phyloP scores from a whole-genome alignment of 2,329 filamentous ascomycete genomes.

The Pyrenophora graminea region DNA sequence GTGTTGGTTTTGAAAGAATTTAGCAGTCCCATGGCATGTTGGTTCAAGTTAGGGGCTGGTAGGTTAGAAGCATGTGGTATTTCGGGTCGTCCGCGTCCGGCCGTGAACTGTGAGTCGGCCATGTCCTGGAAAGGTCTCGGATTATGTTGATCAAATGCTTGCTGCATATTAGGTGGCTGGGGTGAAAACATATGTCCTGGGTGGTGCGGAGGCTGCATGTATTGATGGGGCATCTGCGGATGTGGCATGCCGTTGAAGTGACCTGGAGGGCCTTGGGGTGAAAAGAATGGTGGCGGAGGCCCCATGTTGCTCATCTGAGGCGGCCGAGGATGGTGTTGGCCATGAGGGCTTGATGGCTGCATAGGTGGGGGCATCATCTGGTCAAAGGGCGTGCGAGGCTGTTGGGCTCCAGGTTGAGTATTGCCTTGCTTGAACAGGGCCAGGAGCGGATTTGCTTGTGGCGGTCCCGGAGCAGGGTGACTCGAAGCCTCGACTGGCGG shows the following conservation, averaged over 20 bases:
- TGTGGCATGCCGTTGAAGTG: slow-evolving; percentile 30
- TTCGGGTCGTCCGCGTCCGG: slow-evolving; percentile 47
- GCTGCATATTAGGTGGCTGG: slow-evolving; percentile 29
- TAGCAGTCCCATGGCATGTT: slow-evolving; percentile 61
- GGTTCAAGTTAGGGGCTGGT: slow-evolving; percentile 62
- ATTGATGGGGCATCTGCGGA: slow-evolving; percentile 30
- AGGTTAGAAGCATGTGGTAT: slow-evolving; percentile 62
- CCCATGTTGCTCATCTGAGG: slow-evolving; percentile 55
- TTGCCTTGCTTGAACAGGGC: slow-evolving; percentile 55
- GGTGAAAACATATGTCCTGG: slow-evolving; percentile 13
- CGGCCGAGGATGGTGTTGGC: slow-evolving; percentile 58
- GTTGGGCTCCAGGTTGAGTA: slow-evolving; percentile 19
- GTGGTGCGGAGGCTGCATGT: slow-evolving; percentile 17
- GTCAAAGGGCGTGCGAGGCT: slow-evolving; percentile 57
- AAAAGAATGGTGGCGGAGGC: slow-evolving; percentile 56
- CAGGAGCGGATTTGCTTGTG: slow-evolving; percentile 55
- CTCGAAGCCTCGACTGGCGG: slow-evolving; percentile 43
- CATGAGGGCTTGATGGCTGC: slow-evolving; percentile 61
- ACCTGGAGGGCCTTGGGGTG: slow-evolving; percentile 37
- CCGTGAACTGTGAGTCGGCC: slow-evolving; percentile 36
- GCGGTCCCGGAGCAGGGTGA: slow-evolving; percentile 32
- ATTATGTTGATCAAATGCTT: slow-evolving; percentile 23
- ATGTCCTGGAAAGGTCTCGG: slow-evolving; percentile 24
- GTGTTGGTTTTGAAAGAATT: slow-evolving; percentile 59
- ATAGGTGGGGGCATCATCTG: slow-evolving; percentile 56